Percentiles rank a stretch among this genome's conserved stretches.
phyloP scores from a whole-genome alignment of 306 rosid genomes.

The Gynostemma pentaphyllum region DNA sequence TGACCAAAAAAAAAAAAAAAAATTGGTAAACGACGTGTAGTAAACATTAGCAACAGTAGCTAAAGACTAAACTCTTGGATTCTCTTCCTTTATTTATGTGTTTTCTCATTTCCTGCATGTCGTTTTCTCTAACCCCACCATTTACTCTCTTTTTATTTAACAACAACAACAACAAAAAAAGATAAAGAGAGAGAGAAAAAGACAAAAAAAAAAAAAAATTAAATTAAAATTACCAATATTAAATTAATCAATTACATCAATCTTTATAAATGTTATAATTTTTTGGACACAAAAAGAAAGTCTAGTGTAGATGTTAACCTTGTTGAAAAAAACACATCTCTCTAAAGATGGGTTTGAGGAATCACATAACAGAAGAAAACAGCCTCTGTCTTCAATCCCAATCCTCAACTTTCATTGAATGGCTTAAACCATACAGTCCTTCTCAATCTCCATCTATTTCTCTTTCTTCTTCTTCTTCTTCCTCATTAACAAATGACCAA shows the following conservation, averaged over 20 bases:
- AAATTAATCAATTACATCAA: constrained; percentile 22
- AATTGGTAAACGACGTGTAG: constrained; percentile 1
- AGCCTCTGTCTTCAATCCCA: constrained; percentile 48
- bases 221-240: neutral
- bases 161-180: neutral
- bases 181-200: neutral
- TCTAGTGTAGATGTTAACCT: constrained; percentile 35
- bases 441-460: constrained; percentile 17
- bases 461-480: constrained; percentile 17
- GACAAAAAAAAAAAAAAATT: neutral
- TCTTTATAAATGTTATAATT: constrained; percentile 12
- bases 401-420: constrained; percentile 79
- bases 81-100: neutral
- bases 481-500: neutral
- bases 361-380: constrained; percentile 28
- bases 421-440: constrained; percentile 70
- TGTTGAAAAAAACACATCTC: constrained; percentile 29
- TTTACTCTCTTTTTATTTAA: constrained; percentile 36
- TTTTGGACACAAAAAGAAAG: constrained; percentile 11
- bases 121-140: constrained; percentile 32
- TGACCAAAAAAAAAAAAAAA: neutral
- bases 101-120: constrained; percentile 1
- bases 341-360: constrained; percentile 57
- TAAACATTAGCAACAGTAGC: neutral
- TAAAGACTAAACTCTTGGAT: neutral